phyloP scores from a whole-genome alignment of 169 alveolate species.

The Miamiensis avidus region DNA sequence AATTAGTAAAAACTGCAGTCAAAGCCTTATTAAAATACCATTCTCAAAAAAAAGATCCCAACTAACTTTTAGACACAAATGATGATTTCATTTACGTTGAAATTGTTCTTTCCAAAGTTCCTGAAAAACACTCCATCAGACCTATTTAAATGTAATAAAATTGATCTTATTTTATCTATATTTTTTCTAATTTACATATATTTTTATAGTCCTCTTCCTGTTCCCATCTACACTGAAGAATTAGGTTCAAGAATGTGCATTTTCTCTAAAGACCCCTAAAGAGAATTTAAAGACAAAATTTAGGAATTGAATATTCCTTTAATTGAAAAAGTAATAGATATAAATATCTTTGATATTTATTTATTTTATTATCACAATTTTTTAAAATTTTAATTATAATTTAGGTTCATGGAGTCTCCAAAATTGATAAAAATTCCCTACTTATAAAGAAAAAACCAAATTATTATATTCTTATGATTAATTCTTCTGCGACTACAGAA shows the following conservation, averaged over 20 bases:
- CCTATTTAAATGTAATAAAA: slow-evolving; percentile 36
- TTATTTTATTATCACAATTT: no score
- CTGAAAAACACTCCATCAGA: slow-evolving; percentile 41
- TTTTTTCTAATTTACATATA: not conserved
- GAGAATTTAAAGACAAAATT: slow-evolving; percentile 26
- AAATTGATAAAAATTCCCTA: slow-evolving; percentile 29
- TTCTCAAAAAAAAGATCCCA: not conserved
- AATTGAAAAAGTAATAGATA: slow-evolving; percentile 4
- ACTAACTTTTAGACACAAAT: slow-evolving; percentile 5
- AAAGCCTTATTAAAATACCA: slow-evolving; percentile 16
- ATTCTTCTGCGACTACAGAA: slow-evolving; percentile 30
- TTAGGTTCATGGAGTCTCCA: slow-evolving; percentile 3
- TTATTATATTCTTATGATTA: slow-evolving; percentile 34
- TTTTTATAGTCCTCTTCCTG: slow-evolving; percentile 8
- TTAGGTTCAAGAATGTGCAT: slow-evolving; percentile 15
- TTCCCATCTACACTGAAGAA: slow-evolving; percentile 14
- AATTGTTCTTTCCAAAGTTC: slow-evolving; percentile 35
- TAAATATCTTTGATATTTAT: no score
- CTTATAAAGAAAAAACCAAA: slow-evolving; percentile 35
- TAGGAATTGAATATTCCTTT: slow-evolving; percentile 17
- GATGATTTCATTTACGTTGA: slow-evolving; percentile 50
- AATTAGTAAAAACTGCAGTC: slow-evolving; percentile 15
- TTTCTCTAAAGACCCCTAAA: slow-evolving; percentile 23
- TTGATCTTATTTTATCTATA: not conserved
- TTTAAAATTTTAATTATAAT: no score